A percentile compares a stretch with the other conserved stretches of the same genome.
Evolutionary conservation across 345 rosid genomes (phyloP).

Genomic region (Dipteronia sinensis): DNA sequence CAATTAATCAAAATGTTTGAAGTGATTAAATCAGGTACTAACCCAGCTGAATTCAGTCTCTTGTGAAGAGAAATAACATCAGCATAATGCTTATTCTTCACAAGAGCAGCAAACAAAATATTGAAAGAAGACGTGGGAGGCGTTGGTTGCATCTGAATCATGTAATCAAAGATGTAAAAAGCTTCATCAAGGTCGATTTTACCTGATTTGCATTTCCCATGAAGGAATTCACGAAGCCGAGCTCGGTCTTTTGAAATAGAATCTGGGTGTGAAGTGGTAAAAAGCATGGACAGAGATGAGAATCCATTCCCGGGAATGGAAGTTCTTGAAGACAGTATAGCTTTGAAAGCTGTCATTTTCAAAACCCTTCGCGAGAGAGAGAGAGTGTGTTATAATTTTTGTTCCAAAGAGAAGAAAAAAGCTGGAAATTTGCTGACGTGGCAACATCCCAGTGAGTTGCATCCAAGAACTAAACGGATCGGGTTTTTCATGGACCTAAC

Average conservation of each 20-base stretch:
- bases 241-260: background rate
- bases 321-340: background rate
- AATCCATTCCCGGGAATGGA: background rate
- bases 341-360: background rate
- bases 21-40: constrained; percentile 22
- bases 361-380: too few relatives aligned
- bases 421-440: too few relatives aligned
- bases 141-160: background rate
- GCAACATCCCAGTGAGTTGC: too few relatives aligned
- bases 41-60: background rate
- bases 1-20: constrained; percentile 33
- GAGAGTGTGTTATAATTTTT: too few relatives aligned
- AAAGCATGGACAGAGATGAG: background rate
- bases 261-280: background rate
- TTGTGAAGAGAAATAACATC: background rate
- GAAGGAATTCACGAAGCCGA: background rate
- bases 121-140: background rate
- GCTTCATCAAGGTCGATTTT: background rate
- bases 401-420: too few relatives aligned
- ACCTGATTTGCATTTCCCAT: too few relatives aligned
- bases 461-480: too few relatives aligned
- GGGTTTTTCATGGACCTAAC: too few relatives aligned
- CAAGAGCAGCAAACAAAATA: background rate
- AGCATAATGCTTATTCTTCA: background rate
- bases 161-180: background rate